A percentile compares a stretch with the other conserved stretches of the same genome.
These are phyloP conservation scores for Diplodia sapinea DNA, from an alignment of 2,329 filamentous ascomycete genomes.

Conservation along the genomic window DNA sequence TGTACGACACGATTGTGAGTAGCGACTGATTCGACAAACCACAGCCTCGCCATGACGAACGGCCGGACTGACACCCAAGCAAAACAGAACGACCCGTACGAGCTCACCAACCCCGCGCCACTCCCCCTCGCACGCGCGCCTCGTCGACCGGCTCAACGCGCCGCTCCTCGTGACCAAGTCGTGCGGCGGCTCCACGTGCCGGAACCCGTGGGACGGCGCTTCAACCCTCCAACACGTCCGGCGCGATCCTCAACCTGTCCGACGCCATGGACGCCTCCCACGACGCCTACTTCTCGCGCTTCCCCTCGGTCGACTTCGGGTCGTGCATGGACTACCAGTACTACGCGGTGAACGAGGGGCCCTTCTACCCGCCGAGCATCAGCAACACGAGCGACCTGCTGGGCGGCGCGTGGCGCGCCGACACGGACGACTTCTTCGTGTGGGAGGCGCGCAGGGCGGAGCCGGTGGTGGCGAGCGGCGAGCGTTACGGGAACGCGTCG, in stretches of 20 bases:
- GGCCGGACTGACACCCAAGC: too few relatives aligned
- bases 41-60: too few relatives aligned
- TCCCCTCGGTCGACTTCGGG: background rate
- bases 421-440: too few relatives aligned
- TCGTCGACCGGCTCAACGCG: background rate
- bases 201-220: constrained; percentile 1
- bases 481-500: too few relatives aligned
- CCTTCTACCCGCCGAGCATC: background rate
- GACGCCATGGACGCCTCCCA: background rate
- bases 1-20: constrained; percentile 40
- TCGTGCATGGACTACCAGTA: background rate
- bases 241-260: background rate
- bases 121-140: background rate
- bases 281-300: background rate
- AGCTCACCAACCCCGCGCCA: constrained; percentile 1
- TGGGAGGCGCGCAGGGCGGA: too few relatives aligned
- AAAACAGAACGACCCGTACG: constrained; percentile 12
- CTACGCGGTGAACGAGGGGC: background rate
- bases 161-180: background rate
- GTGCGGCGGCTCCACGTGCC: background rate
- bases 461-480: too few relatives aligned
- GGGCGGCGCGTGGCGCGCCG: background rate
- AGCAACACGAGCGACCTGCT: background rate
- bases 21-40: background rate
- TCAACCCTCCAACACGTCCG: background rate